A percentile compares a stretch with the other conserved stretches of the same genome.
phyloP scores from a whole-genome alignment of 163 green algal genomes.

The Chlorella variabilis region DNA sequence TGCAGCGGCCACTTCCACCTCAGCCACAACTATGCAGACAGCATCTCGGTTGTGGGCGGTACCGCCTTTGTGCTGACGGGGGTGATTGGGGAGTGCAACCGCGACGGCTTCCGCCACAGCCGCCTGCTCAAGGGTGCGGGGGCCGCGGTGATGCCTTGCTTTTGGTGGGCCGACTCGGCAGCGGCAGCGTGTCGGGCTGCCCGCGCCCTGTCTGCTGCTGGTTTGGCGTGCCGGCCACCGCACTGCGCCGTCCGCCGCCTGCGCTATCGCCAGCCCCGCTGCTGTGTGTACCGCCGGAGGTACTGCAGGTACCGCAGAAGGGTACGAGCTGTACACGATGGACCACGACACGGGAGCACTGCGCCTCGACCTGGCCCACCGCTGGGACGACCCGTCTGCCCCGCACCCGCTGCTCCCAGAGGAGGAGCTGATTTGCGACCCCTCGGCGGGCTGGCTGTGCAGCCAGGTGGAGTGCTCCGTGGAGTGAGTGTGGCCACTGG shows the following conservation, averaged over 20 bases:
- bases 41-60: slow-evolving; percentile 58
- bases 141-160: too few relatives aligned
- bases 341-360: slow-evolving; percentile 70
- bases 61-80: slow-evolving; percentile 78
- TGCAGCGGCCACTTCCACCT: slow-evolving; percentile 26
- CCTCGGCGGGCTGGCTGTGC: slow-evolving; percentile 73
- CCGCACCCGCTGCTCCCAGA: slow-evolving; percentile 45
- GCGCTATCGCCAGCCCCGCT: too few relatives aligned
- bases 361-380: slow-evolving; percentile 68
- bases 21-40: slow-evolving; percentile 69
- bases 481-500: not conserved
- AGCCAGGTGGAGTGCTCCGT: slow-evolving; percentile 64
- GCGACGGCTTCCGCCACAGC: slow-evolving; percentile 71
- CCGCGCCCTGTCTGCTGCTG: too few relatives aligned
- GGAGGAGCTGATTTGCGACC: slow-evolving; percentile 73
- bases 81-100: slow-evolving; percentile 80
- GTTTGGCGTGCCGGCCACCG: too few relatives aligned
- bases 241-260: too few relatives aligned
- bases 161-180: too few relatives aligned
- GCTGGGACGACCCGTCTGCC: slow-evolving; percentile 44
- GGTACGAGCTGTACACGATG: slow-evolving; percentile 76
- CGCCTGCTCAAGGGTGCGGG: slow-evolving; percentile 55
- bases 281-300: not conserved
- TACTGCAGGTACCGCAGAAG: slow-evolving; percentile 42
- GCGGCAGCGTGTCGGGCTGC: too few relatives aligned